Conservation (phyloP, 192 early-diverging fungal genomes). For the Spizellomyces sp. region DNA sequence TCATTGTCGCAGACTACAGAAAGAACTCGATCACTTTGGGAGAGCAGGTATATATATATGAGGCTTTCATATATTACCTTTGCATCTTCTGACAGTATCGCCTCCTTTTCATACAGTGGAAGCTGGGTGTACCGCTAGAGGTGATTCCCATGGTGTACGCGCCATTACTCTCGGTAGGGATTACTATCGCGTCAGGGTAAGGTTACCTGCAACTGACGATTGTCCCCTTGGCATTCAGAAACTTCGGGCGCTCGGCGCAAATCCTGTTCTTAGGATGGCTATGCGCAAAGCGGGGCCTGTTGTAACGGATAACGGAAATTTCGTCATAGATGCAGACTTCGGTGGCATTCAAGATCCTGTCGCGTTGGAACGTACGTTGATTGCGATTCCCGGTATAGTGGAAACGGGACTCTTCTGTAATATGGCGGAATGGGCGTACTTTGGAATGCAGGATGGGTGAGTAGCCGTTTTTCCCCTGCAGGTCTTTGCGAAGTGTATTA, state of each 20-base stretch:
- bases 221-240: no score
- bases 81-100: neutral
- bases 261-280: slow-evolving; percentile 78
- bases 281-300: slow-evolving; percentile 89
- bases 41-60: slow-evolving; percentile 52
- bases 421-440: slow-evolving; percentile 83
- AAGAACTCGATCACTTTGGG: slow-evolving; percentile 82
- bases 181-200: no score
- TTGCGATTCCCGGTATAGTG: slow-evolving; percentile 81
- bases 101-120: slow-evolving; percentile 62
- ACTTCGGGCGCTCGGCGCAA: slow-evolving; percentile 44
- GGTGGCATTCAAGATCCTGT: slow-evolving; percentile 70
- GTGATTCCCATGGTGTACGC: slow-evolving; percentile 83
- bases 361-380: slow-evolving; percentile 58
- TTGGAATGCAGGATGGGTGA: slow-evolving; percentile 77
- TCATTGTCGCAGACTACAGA: slow-evolving; percentile 88
- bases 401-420: slow-evolving; percentile 91
- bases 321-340: slow-evolving; percentile 86
- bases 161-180: slow-evolving; percentile 57
- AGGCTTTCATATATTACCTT: neutral
- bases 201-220: neutral
- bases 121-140: slow-evolving; percentile 87
- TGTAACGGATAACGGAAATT: slow-evolving; percentile 93
- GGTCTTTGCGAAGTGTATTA: no score
- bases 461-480: no score